Conservation (phyloP, 768 basidiomycete species). For the Naganishia vaughanmartiniae region DNA sequence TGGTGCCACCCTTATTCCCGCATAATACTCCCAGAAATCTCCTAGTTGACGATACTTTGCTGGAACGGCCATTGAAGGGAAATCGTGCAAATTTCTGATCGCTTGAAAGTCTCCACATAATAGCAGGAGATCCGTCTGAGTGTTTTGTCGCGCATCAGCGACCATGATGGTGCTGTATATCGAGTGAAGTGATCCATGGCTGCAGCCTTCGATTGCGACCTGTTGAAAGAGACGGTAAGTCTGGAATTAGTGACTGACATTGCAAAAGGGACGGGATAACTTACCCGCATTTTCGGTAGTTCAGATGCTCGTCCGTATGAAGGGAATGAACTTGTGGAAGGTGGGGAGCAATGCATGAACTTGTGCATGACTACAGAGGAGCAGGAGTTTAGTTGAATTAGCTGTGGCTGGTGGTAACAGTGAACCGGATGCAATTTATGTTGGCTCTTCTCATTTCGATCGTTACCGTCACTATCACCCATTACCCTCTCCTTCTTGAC, state of each 20-base stretch:
- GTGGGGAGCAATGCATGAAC: too few species aligned
- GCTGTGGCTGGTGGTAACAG: too few species aligned
- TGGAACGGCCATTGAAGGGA: conserved; percentile 87
- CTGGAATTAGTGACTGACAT: not conserved
- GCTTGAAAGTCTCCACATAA: conserved; percentile 95
- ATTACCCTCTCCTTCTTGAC: too few species aligned
- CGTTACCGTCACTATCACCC: too few species aligned
- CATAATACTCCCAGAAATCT: conserved; percentile 83
- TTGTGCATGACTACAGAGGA: too few species aligned
- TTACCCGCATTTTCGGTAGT: conserved; percentile 2
- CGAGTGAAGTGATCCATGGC: conserved; percentile 66
- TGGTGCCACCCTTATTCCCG: conserved; percentile 74
- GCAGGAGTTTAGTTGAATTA: too few species aligned
- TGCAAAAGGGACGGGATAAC: not conserved
- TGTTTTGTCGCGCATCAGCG: conserved; percentile 63
- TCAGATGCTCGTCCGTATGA: too few species aligned
- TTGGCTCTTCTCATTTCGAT: too few species aligned
- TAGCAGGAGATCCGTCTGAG: conserved; percentile 77
- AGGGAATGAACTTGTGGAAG: too few species aligned
- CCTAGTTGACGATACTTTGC: conserved; percentile 80
- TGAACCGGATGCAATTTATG: too few species aligned
- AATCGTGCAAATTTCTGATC: conserved; percentile 75
- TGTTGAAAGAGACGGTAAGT: not conserved
- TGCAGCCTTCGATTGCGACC: conserved; percentile 89
- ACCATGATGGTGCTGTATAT: conserved; percentile 71